Percentiles rank a stretch among this genome's conserved stretches.
phyloP scores from a whole-genome alignment of 331 rosid species.

The Prunus yedoensis region DNA sequence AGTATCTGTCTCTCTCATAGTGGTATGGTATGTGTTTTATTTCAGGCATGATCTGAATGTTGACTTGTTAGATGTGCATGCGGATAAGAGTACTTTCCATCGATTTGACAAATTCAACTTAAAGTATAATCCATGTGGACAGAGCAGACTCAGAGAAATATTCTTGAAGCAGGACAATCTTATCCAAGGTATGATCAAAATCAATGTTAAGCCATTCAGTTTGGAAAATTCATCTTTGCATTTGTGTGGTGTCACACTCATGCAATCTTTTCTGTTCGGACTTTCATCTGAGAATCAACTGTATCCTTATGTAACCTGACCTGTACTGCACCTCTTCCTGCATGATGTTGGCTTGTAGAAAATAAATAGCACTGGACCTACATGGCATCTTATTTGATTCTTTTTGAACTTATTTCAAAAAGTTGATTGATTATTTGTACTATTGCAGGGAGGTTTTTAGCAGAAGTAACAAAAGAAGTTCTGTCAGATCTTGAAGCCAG shows the following conservation, averaged over 20 bases:
- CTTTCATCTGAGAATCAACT: slow-evolving; percentile 5
- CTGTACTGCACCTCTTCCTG: not conserved
- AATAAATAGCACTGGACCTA: not conserved
- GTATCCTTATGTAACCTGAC: not conserved
- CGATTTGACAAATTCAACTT: slow-evolving; percentile 93
- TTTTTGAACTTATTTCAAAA: not conserved
- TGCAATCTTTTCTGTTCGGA: not conserved
- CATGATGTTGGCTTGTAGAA: not conserved
- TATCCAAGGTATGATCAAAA: slow-evolving; percentile 67
- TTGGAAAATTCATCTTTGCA: not conserved
- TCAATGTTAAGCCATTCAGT: slow-evolving; percentile 3
- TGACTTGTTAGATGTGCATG: slow-evolving; percentile 85
- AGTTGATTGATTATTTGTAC: not conserved
- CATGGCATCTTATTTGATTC: not conserved
- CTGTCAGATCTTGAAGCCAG: slow-evolving; percentile 78
- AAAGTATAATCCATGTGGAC: slow-evolving; percentile 92
- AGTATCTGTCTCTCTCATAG: not conserved
- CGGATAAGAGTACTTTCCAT: slow-evolving; percentile 87
- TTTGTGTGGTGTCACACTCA: not conserved
- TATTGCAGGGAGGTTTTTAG: slow-evolving; percentile 74
- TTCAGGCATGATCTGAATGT: slow-evolving; percentile 80
- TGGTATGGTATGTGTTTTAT: slow-evolving; percentile 9
- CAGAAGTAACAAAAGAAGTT: slow-evolving; percentile 86
- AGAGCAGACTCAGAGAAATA: slow-evolving; percentile 89
- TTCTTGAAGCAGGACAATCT: slow-evolving; percentile 90